Evolutionary conservation across 2,329 filamentous ascomycete species (phyloP).

Genomic region (Gyromitra esculenta): DNA sequence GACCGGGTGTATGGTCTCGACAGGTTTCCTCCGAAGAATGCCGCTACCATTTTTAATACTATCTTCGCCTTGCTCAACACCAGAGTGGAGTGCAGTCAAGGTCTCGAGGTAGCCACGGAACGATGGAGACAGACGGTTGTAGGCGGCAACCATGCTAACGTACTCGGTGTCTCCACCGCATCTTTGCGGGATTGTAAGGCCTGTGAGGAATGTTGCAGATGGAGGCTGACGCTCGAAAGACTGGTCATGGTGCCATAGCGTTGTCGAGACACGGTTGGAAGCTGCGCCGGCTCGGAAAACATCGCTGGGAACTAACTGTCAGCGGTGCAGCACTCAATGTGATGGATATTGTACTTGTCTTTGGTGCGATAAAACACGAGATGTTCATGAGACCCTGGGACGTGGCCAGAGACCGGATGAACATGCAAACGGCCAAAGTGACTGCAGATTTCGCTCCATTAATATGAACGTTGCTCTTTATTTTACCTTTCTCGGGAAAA

Average conservation of each 20-base stretch:
- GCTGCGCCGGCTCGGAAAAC: conserved; percentile 40
- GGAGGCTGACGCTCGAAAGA: conserved; percentile 89
- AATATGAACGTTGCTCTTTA: not conserved
- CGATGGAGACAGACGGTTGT: conserved; percentile 78
- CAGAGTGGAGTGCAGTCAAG: conserved; percentile 82
- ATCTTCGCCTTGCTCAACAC: conserved; percentile 77
- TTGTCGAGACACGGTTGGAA: conserved; percentile 75
- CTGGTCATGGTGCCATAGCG: conserved; percentile 90
- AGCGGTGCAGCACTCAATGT: not conserved
- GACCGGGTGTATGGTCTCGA: conserved; percentile 78
- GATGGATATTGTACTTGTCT: conserved; percentile 19
- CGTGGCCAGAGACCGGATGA: conserved; percentile 79
- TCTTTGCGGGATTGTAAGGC: conserved; percentile 78
- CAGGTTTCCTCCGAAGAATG: conserved; percentile 78
- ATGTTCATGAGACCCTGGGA: conserved; percentile 75
- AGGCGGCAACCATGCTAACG: conserved; percentile 80
- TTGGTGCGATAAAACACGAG: conserved; percentile 76
- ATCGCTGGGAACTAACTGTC: conserved; percentile 16
- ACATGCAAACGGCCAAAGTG: conserved; percentile 86
- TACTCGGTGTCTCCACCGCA: conserved; percentile 85
- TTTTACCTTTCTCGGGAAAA: not conserved
- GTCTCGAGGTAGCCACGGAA: conserved; percentile 85
- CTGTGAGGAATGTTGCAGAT: conserved; percentile 87
- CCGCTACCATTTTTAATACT: conserved; percentile 71
- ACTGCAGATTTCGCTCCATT: conserved; percentile 60